Conservation (phyloP, 345 rosid species). For the Nephelium lappaceum region DNA sequence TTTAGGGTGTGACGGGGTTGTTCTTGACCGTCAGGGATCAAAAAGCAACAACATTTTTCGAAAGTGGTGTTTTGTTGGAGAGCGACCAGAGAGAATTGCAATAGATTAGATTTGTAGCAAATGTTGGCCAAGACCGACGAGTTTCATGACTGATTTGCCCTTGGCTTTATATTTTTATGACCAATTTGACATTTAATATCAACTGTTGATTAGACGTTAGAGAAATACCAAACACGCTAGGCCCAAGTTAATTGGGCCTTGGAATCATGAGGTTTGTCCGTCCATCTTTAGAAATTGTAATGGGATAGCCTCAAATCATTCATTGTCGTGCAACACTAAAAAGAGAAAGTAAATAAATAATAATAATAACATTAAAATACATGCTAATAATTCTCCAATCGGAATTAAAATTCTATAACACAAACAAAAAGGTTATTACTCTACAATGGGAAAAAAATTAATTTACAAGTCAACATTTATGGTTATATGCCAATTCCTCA, state of each 20-base stretch:
- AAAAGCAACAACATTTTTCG: neutral
- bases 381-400: no score
- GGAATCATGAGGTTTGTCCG: neutral
- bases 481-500: no score
- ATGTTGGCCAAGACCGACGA: neutral
- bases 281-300: neutral
- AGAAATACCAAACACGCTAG: neutral
- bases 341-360: no score
- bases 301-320: neutral
- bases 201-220: neutral
- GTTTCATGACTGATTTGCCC: neutral
- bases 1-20: neutral
- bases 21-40: neutral
- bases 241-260: constrained; percentile 1
- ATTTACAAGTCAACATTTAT: no score
- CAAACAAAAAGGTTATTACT: no score
- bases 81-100: neutral
- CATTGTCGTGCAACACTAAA: no score
- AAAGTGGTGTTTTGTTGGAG: neutral
- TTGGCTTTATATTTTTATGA: neutral
- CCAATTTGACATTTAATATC: neutral
- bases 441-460: no score
- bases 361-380: no score
- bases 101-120: neutral
- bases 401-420: no score